These are phyloP conservation scores for Pulicaria dysenterica DNA, from an alignment of 129 eudicot species.

Conservation along the genomic window DNA sequence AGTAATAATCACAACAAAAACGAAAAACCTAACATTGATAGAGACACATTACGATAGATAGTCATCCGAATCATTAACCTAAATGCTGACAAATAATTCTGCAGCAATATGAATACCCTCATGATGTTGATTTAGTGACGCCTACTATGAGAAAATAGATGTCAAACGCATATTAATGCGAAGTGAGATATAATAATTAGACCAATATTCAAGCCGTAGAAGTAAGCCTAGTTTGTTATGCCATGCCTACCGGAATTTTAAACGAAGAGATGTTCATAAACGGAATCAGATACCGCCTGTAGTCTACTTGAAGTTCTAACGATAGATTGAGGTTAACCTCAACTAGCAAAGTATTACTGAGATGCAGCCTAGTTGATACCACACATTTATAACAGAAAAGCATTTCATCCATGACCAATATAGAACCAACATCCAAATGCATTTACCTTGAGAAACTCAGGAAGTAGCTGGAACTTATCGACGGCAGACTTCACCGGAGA, in stretches of 20 bases:
- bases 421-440: background rate
- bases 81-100: background rate
- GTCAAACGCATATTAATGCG: background rate
- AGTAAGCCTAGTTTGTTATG: background rate
- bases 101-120: background rate
- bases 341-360: background rate
- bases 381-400: background rate
- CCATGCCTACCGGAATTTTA: background rate
- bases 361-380: background rate
- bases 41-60: background rate
- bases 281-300: background rate
- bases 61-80: background rate
- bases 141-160: background rate
- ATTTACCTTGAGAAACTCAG: constrained; percentile 76
- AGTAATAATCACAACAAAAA: background rate
- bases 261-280: background rate
- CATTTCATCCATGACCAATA: background rate
- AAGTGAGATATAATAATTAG: background rate
- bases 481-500: constrained; percentile 71
- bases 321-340: background rate
- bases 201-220: background rate
- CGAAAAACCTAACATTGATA: constrained; percentile 1
- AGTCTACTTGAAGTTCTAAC: background rate
- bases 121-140: background rate
- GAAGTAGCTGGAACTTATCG: constrained; percentile 72